Conservation (phyloP, 257 asterid species). For the Orobanche coerulescens region DNA sequence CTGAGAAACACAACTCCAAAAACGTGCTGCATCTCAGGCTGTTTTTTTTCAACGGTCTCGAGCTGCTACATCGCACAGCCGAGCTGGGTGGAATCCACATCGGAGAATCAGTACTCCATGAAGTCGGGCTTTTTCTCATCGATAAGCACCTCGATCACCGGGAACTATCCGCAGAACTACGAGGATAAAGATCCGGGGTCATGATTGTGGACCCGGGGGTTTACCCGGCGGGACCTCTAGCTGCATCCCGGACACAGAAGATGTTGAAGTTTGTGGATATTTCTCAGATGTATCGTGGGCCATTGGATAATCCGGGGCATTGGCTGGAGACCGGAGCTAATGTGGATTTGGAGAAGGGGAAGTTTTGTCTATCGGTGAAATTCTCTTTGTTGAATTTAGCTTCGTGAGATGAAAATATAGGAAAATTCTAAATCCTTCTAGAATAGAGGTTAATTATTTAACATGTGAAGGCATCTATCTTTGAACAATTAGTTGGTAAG, state of each 20-base stretch:
- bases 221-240: conserved; percentile 74
- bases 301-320: conserved; percentile 81
- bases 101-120: conserved; percentile 25
- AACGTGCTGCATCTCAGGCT: conserved; percentile 59
- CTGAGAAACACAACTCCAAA: conserved; percentile 30
- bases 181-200: conserved; percentile 30
- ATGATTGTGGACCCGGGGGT: conserved; percentile 68
- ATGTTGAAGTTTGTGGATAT: conserved; percentile 63
- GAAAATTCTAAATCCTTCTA: too few relatives aligned
- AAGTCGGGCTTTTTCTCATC: conserved; percentile 57
- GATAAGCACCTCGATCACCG: conserved; percentile 41
- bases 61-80: conserved; percentile 45
- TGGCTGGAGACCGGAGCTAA: conserved; percentile 91
- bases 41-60: conserved; percentile 37
- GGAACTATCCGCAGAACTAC: conserved; percentile 27
- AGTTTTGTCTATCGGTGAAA: conserved; percentile 62
- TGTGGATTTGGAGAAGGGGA: conserved; percentile 68
- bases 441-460: too few relatives aligned
- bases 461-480: too few relatives aligned
- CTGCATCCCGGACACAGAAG: conserved; percentile 40
- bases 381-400: conserved; percentile 57
- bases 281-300: conserved; percentile 60
- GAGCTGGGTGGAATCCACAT: conserved; percentile 54
- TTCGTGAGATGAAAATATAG: neutral
- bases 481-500: too few relatives aligned